These are phyloP conservation scores for Backusella tuberculispora DNA, from an alignment of 192 early-diverging fungal genomes.

Conservation along the genomic window DNA sequence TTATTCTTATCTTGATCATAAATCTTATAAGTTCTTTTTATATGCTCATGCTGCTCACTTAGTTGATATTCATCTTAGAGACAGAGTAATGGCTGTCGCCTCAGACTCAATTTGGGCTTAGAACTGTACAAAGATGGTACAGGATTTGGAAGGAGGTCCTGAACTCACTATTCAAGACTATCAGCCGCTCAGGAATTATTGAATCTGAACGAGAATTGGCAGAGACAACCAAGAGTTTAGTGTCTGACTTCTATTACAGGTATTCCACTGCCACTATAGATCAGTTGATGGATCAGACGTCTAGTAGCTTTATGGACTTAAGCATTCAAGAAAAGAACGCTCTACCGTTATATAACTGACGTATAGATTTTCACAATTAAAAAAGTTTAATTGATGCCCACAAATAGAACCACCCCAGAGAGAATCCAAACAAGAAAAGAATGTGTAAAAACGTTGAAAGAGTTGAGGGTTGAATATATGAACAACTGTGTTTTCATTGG, in stretches of 20 bases:
- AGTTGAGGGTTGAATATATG: background rate
- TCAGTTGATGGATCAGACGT: background rate
- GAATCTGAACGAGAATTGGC: background rate
- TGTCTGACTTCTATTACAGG: background rate
- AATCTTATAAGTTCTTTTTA: background rate
- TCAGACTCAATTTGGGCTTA: background rate
- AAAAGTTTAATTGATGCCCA: no score
- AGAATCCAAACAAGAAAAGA: conserved; percentile 7
- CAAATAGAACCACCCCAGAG: conserved; percentile 3
- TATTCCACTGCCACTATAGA: background rate
- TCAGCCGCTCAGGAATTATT: background rate
- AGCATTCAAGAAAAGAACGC: no score
- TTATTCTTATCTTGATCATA: no score
- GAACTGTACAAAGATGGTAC: conserved; percentile 6
- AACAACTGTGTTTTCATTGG: conserved; percentile 13
- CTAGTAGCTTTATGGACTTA: no score
- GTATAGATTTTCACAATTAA: no score
- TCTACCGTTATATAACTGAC: no score
- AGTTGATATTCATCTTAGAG: conserved; percentile 10
- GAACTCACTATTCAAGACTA: background rate
- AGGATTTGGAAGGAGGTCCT: background rate
- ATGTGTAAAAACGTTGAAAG: background rate
- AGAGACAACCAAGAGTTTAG: background rate
- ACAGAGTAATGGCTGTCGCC: background rate
- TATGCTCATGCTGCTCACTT: background rate